These are phyloP conservation scores for Brasilioporus rufonigricans DNA, from an alignment of 768 basidiomycete species.

Conservation along the genomic window DNA sequence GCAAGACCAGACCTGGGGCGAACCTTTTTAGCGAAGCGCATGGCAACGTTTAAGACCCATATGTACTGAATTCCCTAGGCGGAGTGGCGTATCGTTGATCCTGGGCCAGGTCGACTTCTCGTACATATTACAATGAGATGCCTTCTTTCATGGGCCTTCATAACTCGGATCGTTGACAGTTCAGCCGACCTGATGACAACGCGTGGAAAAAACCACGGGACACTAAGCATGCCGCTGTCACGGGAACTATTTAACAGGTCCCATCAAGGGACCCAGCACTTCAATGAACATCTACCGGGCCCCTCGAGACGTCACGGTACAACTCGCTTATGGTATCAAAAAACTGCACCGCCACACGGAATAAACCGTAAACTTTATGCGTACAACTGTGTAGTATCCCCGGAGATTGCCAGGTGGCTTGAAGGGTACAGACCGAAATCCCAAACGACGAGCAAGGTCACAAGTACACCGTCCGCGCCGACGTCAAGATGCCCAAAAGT, in stretches of 20 bases:
- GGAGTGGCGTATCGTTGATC: not conserved
- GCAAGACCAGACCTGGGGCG: not conserved
- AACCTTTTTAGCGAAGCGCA: not conserved
- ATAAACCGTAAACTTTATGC: conserved; percentile 3
- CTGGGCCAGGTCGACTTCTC: not conserved
- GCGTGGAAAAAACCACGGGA: not conserved
- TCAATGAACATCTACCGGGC: no score
- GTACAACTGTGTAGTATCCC: conserved; percentile 24
- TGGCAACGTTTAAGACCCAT: not conserved
- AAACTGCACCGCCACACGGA: conserved; percentile 5
- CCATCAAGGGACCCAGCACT: not conserved
- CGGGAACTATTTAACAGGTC: no score
- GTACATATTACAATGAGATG: no score
- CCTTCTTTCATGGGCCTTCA: no score
- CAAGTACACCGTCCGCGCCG: conserved; percentile 29
- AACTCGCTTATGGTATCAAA: no score
- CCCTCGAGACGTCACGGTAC: no score
- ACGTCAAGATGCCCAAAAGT: conserved; percentile 46
- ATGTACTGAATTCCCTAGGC: no score
- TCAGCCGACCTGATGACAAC: not conserved
- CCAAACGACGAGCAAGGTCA: conserved; percentile 18
- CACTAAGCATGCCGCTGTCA: no score
- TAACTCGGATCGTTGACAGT: no score
- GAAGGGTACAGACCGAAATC: not conserved
- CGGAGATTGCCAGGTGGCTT: conserved; percentile 39